Conservation (phyloP, 306 rosid genomes). For the Crataegus laevigata region DNA sequence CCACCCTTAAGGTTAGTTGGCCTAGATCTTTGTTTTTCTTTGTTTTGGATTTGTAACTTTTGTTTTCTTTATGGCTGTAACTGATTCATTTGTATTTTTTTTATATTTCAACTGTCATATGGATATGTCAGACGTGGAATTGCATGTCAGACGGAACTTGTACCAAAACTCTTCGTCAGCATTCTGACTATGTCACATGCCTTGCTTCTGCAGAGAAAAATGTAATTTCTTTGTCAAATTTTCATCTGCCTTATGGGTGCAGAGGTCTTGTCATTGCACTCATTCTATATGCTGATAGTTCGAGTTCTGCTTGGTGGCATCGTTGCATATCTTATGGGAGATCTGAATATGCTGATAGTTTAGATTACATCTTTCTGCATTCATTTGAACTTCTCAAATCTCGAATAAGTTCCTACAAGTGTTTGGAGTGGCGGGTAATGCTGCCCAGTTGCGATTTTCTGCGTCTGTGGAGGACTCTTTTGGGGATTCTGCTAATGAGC, state of each 20-base stretch:
- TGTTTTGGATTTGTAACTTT: conserved; percentile 1
- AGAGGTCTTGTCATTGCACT: conserved; percentile 18
- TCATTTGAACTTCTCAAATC: background rate
- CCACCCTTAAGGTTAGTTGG: conserved; percentile 79
- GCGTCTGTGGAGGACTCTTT: background rate
- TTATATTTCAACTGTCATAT: background rate
- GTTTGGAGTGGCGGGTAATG: background rate
- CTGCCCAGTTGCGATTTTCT: background rate
- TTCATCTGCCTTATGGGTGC: conserved; percentile 18
- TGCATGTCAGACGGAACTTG: conserved; percentile 68
- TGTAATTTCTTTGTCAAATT: conserved; percentile 61
- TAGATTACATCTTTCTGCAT: background rate
- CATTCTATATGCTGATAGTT: conserved; percentile 8
- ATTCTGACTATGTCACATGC: conserved; percentile 91
- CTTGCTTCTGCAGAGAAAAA: conserved; percentile 85
- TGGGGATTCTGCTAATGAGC: background rate
- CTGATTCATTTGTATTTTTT: conserved; percentile 4
- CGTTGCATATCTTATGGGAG: background rate
- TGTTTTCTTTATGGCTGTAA: conserved; percentile 6
- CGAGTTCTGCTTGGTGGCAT: conserved; percentile 20
- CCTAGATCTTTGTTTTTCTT: background rate
- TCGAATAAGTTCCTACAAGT: background rate
- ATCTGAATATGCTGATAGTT: background rate
- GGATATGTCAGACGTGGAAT: conserved; percentile 64
- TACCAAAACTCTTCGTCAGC: conserved; percentile 79